A percentile compares a stretch with the other conserved stretches of the same genome.
These are phyloP conservation scores for Anisodus acutangulus DNA, from an alignment of 257 asterid species.

Conservation along the genomic window DNA sequence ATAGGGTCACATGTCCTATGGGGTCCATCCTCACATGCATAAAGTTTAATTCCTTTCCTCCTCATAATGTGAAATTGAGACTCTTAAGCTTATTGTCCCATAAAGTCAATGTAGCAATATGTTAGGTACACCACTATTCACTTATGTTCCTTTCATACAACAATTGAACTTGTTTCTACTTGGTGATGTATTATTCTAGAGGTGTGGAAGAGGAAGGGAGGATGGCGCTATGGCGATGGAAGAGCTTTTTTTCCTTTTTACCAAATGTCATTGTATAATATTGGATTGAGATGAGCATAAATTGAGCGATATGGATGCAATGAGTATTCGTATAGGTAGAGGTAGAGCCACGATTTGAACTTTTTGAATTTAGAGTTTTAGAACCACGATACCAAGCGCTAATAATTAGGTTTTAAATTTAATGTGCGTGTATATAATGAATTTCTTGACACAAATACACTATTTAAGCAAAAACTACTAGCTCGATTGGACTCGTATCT, in stretches of 20 bases:
- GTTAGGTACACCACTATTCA: background rate
- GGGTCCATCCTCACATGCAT: constrained; percentile 64
- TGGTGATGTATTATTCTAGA: background rate
- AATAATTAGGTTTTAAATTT: too few species aligned
- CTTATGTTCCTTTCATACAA: background rate
- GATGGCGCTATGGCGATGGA: too few species aligned
- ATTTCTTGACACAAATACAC: too few species aligned
- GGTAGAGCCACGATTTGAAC: too few species aligned
- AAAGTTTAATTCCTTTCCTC: constrained; percentile 27
- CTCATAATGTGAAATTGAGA: constrained; percentile 34
- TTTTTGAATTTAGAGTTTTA: too few species aligned
- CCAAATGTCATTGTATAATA: background rate
- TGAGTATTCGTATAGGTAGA: background rate
- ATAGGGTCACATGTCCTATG: constrained; percentile 46
- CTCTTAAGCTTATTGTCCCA: constrained; percentile 24
- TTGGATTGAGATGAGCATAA: background rate
- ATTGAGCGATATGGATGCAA: background rate
- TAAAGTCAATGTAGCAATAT: constrained; percentile 7
- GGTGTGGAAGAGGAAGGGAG: background rate
- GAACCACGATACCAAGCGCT: too few species aligned
- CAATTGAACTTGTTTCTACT: background rate
- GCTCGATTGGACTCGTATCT: too few species aligned
- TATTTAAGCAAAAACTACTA: too few species aligned
- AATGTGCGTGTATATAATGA: too few species aligned
- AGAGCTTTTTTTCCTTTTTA: background rate